Conservation (phyloP, 345 rosid genomes). For the Alliaria petiolata region DNA sequence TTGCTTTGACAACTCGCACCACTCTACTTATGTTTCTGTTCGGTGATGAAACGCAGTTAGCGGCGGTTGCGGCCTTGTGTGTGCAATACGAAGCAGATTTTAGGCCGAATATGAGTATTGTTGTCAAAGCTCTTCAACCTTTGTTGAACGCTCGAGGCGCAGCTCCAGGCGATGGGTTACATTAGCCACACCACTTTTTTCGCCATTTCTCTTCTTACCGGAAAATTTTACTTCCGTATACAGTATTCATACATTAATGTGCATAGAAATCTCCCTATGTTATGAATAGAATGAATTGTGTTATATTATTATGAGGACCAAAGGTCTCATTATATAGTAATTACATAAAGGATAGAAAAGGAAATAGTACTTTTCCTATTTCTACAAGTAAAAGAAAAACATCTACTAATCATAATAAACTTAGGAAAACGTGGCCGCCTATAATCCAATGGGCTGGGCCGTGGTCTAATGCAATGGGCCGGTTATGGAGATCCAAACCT, state of each 20-base stretch:
- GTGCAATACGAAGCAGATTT: slow-evolving; percentile 86
- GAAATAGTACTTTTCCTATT: no score
- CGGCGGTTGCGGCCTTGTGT: slow-evolving; percentile 80
- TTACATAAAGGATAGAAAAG: no score
- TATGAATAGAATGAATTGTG: no score
- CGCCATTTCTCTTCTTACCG: background rate
- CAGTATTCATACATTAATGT: slow-evolving; percentile 3
- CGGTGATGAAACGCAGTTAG: slow-evolving; percentile 42
- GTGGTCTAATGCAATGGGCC: no score
- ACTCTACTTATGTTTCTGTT: background rate
- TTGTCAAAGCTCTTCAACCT: slow-evolving; percentile 78
- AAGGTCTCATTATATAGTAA: no score
- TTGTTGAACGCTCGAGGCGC: slow-evolving; percentile 50
- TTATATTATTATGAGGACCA: no score
- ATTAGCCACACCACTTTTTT: slow-evolving; percentile 13
- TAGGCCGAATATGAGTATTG: slow-evolving; percentile 79
- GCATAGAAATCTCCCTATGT: slow-evolving; percentile 14
- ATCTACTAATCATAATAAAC: no score
- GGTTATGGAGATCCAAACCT: no score
- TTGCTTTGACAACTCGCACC: no score
- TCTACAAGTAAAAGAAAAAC: no score
- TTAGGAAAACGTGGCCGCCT: no score
- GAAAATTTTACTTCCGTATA: background rate
- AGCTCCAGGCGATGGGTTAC: slow-evolving; percentile 35
- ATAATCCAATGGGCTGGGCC: no score